Conservation (phyloP, 495 filamentous ascomycete genomes). For the Glonium stellatum region DNA sequence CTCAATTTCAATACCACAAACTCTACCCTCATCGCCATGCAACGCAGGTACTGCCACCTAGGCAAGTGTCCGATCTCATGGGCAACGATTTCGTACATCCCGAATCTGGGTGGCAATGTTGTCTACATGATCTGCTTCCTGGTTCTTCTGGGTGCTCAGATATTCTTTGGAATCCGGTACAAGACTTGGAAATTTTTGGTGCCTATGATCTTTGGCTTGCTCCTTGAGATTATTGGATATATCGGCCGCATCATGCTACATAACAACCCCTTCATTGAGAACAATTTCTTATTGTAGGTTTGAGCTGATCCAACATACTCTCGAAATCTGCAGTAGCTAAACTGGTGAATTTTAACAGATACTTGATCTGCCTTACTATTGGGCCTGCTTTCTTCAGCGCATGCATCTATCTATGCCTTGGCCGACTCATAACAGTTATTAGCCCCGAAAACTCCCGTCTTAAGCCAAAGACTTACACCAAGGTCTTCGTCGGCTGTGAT, state of each 20-base stretch:
- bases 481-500: constrained; percentile 57
- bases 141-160: constrained; percentile 31
- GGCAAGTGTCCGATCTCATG: constrained; percentile 15
- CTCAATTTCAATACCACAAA: constrained; percentile 20
- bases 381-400: constrained; percentile 58
- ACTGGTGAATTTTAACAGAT: constrained; percentile 25
- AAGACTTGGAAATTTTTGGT: constrained; percentile 42
- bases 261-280: constrained; percentile 35
- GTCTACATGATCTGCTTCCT: constrained; percentile 37
- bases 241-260: constrained; percentile 37
- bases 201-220: constrained; percentile 35
- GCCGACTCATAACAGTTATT: constrained; percentile 52
- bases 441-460: constrained; percentile 57
- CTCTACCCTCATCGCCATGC: constrained; percentile 10
- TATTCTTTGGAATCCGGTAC: constrained; percentile 36
- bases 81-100: constrained; percentile 33
- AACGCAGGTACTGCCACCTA: constrained; percentile 1
- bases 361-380: constrained; percentile 58
- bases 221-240: constrained; percentile 42
- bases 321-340: too few relatives aligned
- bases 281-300: constrained; percentile 34
- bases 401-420: constrained; percentile 58
- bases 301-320: background rate
- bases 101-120: constrained; percentile 37
- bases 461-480: constrained; percentile 47